A percentile compares a stretch with the other conserved stretches of the same genome.
These are phyloP conservation scores for Xylariomycetidae sp. DNA, from an alignment of 2,329 filamentous ascomycete species.

Conservation along the genomic window DNA sequence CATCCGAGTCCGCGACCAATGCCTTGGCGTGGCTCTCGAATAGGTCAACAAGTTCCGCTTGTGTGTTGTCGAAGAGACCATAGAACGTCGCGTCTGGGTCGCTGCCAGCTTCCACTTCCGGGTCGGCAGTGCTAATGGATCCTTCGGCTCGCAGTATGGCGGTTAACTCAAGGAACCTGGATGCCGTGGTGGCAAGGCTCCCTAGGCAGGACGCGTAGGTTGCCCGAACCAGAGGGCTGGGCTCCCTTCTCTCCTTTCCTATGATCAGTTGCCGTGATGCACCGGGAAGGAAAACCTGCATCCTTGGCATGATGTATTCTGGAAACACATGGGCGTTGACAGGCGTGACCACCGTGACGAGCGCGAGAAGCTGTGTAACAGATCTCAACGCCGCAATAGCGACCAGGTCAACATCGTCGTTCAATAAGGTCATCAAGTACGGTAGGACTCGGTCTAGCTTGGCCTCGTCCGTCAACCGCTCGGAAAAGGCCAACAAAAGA, in stretches of 20 bases:
- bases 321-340: slow-evolving; percentile 65
- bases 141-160: slow-evolving; percentile 81
- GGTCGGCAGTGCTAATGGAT: slow-evolving; percentile 69
- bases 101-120: slow-evolving; percentile 67
- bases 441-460: slow-evolving; percentile 91
- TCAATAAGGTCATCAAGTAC: slow-evolving; percentile 77
- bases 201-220: slow-evolving; percentile 92
- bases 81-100: slow-evolving; percentile 67
- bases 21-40: slow-evolving; percentile 87
- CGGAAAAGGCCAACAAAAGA: slow-evolving; percentile 83
- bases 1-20: slow-evolving; percentile 79
- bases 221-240: slow-evolving; percentile 69
- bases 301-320: slow-evolving; percentile 61
- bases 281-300: slow-evolving; percentile 48
- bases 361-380: slow-evolving; percentile 79
- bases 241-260: slow-evolving; percentile 36
- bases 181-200: slow-evolving; percentile 78
- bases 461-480: slow-evolving; percentile 87
- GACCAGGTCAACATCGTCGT: slow-evolving; percentile 77
- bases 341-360: slow-evolving; percentile 81
- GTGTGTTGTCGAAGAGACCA: slow-evolving; percentile 81
- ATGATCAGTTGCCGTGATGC: slow-evolving; percentile 29
- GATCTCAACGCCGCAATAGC: slow-evolving; percentile 79
- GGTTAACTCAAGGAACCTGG: slow-evolving; percentile 82
- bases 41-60: slow-evolving; percentile 71